A percentile compares a stretch with the other conserved stretches of the same genome.
Evolutionary conservation across 2,329 filamentous ascomycete species (phyloP).

Genomic region (Hypocreales sp.): DNA sequence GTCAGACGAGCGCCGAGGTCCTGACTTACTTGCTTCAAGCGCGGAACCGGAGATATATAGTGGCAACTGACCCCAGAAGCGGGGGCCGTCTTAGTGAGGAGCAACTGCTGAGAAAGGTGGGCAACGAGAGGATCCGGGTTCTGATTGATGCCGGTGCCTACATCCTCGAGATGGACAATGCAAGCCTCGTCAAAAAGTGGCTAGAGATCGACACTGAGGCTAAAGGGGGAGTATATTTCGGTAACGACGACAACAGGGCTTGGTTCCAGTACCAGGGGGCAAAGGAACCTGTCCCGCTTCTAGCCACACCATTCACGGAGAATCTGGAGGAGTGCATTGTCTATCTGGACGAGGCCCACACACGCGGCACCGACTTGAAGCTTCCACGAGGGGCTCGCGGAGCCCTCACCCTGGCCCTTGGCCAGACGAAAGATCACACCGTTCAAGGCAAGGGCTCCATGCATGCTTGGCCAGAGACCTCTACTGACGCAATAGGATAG

Average conservation of each 20-base stretch:
- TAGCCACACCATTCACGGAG: conserved; percentile 38
- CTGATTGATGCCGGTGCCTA: conserved; percentile 51
- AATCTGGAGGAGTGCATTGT: conserved; percentile 36
- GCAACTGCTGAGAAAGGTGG: conserved; percentile 29
- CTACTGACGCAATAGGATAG: conserved; percentile 14
- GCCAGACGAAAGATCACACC: conserved; percentile 43
- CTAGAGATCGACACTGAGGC: conserved; percentile 26
- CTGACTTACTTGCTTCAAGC: conserved; percentile 17
- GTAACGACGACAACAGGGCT: conserved; percentile 10
- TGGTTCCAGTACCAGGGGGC: conserved; percentile 8
- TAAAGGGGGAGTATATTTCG: conserved; percentile 38
- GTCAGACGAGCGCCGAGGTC: conserved; percentile 49
- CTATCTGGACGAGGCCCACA: conserved; percentile 33
- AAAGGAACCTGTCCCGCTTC: conserved; percentile 30
- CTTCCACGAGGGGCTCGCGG: conserved; percentile 29
- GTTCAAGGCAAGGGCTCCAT: conserved; percentile 46
- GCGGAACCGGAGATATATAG: conserved; percentile 31
- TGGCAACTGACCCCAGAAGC: conserved; percentile 11
- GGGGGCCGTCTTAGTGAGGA: conserved; percentile 6
- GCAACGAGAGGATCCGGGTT: conserved; percentile 24
- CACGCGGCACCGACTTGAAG: conserved; percentile 43
- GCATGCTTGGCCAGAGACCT: background rate
- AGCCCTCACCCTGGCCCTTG: conserved; percentile 39
- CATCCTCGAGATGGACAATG: conserved; percentile 45
- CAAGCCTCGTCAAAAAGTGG: conserved; percentile 32